Conservation (phyloP, 345 rosid species). For the Eucalyptus paniculata region DNA sequence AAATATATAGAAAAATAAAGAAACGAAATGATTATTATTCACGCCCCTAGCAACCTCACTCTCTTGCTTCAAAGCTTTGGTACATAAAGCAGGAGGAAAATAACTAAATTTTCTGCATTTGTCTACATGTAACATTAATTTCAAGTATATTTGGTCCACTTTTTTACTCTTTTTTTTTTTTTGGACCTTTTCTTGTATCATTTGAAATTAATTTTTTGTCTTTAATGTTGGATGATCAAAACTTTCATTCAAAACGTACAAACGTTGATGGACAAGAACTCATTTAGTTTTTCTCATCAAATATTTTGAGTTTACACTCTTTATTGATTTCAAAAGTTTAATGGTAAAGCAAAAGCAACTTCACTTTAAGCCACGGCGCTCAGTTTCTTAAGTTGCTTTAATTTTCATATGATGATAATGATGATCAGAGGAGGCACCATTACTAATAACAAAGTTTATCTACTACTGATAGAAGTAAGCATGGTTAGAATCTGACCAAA, state of each 20-base stretch:
- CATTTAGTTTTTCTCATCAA: background rate
- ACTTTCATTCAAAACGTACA: background rate
- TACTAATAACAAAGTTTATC: background rate
- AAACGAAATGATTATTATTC: too few relatives aligned
- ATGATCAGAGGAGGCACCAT: background rate
- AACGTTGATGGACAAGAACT: background rate
- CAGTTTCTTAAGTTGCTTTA: too few relatives aligned
- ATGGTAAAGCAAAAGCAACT: background rate
- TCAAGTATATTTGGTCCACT: background rate
- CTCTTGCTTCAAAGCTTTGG: too few relatives aligned
- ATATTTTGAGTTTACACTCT: background rate
- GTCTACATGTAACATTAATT: background rate
- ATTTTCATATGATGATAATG: background rate
- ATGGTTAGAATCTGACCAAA: background rate
- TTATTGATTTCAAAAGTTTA: background rate
- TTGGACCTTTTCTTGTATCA: background rate
- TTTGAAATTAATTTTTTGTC: background rate
- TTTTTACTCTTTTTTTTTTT: too few relatives aligned
- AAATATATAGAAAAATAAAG: too few relatives aligned
- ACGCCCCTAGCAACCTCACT: too few relatives aligned
- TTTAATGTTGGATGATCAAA: background rate
- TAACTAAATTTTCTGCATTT: too few relatives aligned
- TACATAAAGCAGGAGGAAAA: too few relatives aligned
- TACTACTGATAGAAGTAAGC: background rate
- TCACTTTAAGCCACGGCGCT: too few relatives aligned